Evolutionary conservation across 2,329 filamentous ascomycete species (phyloP), one percentile per base, ranked within the genome.

Genomic region (Lasiodiplodia hormozganensis): DNA sequence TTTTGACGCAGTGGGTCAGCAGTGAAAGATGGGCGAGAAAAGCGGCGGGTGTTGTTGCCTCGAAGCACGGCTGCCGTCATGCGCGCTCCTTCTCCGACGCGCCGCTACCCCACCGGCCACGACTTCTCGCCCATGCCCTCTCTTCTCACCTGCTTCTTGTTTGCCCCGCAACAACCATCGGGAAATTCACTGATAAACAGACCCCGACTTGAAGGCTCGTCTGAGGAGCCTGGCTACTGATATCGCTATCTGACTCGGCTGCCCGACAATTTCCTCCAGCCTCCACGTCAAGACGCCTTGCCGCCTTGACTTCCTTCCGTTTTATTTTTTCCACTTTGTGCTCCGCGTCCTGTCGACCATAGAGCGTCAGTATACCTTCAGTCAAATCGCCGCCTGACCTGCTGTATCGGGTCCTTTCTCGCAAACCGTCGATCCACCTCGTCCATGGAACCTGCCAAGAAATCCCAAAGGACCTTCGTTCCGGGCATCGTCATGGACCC

Each of bases 191-290:
- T 58, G 52, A 69, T 53, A 11, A 21, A 31, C 67, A 69, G 51
- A 16, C 69, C 65, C 43, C 51, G 70, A 69, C 65, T 38, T 62
- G 60, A 73, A 69, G 74, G 70, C 64, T 64, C 62, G 23, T 62
- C 43, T 14, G 65, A 68, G 54, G n/a, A 28, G 62, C 25, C 40
- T 62, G 21, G 25, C 38, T 49, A 23, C 56, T 10, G 21, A 28
- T 70, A 40, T 70, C 69, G 54, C 64, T 68, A 69, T 34, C 51
- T 56, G 38, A 66, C 64, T 65, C 65, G 60, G 51, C 65, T 36
- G 47, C 49, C 43, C 18, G 21, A 6, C 40, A 25, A 49, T 16
- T 51, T 28, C 16, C 18, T 36, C 14, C 28, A 43, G 47, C 14
- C 62, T n/a, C 28, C 28, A 11, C 49, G 43, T 43, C 62, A 54